These are phyloP conservation scores for Ophiocordyceps camponoti-rufipedis DNA, from an alignment of 2,329 filamentous ascomycete genomes.

Conservation along the genomic window DNA sequence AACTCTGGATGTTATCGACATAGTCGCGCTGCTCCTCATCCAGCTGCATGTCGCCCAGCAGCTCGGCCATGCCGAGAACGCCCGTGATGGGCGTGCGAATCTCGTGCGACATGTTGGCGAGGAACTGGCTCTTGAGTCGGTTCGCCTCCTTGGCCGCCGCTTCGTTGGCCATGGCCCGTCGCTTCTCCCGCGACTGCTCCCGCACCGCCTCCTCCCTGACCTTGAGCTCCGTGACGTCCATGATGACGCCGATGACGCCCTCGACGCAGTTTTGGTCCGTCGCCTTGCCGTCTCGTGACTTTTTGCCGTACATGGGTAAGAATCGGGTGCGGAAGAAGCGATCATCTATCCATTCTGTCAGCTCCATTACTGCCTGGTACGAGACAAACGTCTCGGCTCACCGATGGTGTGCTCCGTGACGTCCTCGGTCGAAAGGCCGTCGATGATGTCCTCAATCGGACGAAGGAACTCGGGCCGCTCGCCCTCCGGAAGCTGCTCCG, in stretches of 20 bases:
- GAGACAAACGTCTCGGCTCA: constrained; percentile 8
- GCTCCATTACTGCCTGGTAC: neutral
- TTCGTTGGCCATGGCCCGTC: constrained; percentile 78
- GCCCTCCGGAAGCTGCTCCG: constrained; percentile 21
- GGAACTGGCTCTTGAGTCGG: constrained; percentile 66
- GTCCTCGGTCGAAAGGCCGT: constrained; percentile 40
- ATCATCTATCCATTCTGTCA: constrained; percentile 20
- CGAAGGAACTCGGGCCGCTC: constrained; percentile 30
- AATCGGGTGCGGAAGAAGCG: constrained; percentile 57
- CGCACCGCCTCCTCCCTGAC: constrained; percentile 43
- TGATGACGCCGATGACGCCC: constrained; percentile 60
- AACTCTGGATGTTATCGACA: constrained; percentile 71
- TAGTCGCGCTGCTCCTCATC: constrained; percentile 67
- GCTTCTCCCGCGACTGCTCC: constrained; percentile 49
- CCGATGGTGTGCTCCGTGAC: constrained; percentile 44
- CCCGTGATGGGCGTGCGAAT: constrained; percentile 69
- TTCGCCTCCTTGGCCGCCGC: constrained; percentile 76
- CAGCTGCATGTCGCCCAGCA: constrained; percentile 58
- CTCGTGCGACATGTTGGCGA: constrained; percentile 67
- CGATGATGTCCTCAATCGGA: constrained; percentile 45
- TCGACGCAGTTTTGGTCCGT: constrained; percentile 34
- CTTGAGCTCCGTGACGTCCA: constrained; percentile 87
- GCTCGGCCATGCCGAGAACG: constrained; percentile 74
- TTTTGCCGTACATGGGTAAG: constrained; percentile 43
- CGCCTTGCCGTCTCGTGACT: constrained; percentile 29